Conservation (phyloP, 1,139 yeast species). For the Geotrichum carabidarum region DNA sequence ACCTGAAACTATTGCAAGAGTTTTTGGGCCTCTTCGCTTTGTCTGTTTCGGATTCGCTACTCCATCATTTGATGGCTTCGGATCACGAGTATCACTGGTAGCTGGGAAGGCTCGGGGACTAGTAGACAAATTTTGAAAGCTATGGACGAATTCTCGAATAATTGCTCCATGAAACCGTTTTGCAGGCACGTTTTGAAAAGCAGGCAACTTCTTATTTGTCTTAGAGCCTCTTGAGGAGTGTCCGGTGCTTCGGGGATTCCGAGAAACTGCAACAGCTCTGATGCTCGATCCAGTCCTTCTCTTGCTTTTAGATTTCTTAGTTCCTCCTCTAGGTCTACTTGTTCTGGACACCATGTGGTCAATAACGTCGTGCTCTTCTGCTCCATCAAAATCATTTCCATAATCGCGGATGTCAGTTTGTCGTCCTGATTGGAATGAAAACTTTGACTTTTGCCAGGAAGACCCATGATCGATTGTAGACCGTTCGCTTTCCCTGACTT, state of each 20-base stretch:
- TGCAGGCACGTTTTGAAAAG: conserved; percentile 1
- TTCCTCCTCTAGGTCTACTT: not conserved
- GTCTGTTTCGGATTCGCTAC: not conserved
- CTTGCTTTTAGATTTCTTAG: not conserved
- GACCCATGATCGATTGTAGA: not conserved
- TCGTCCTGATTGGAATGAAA: not conserved
- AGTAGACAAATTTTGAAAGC: conserved; percentile 1
- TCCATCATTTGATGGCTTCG: not conserved
- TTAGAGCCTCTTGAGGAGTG: not conserved
- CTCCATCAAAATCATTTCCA: conserved; percentile 10
- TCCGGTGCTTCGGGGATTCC: not conserved
- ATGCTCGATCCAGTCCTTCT: not conserved
- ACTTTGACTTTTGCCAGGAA: not conserved
- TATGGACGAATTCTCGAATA: conserved; percentile 7
- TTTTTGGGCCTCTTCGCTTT: conserved; percentile 6
- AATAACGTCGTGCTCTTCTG: conserved; percentile 12
- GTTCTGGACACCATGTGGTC: conserved; percentile 15
- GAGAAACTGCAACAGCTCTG: conserved; percentile 5
- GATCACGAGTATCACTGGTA: not conserved
- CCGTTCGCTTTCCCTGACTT: not conserved
- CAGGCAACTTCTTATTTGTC: not conserved
- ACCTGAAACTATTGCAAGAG: conserved; percentile 16
- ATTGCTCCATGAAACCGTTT: conserved; percentile 8
- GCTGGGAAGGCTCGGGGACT: not conserved
- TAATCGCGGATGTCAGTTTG: conserved; percentile 10